Evolutionary conservation across 2,329 filamentous ascomycete species (phyloP).

Genomic region (Ophiostoma sp.): DNA sequence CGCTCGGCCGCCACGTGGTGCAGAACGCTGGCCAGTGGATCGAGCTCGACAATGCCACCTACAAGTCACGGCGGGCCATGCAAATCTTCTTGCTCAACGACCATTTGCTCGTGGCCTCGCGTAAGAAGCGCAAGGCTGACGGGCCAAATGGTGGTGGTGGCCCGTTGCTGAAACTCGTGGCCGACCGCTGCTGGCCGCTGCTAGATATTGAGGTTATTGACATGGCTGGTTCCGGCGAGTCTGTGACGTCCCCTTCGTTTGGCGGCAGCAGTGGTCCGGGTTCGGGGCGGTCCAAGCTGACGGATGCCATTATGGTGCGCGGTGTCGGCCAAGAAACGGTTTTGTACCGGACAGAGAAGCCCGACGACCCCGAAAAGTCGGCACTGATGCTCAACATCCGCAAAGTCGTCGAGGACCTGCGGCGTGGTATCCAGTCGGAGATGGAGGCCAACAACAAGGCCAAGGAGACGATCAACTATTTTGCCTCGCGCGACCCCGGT

Average conservation of each 20-base stretch:
- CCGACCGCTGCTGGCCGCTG: constrained; percentile 91
- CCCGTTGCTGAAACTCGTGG: constrained; percentile 74
- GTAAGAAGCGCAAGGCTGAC: constrained; percentile 88
- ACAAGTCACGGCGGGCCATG: constrained; percentile 86
- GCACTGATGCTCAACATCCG: constrained; percentile 84
- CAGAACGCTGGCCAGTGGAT: constrained; percentile 93
- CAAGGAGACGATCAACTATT: constrained; percentile 82
- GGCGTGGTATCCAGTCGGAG: constrained; percentile 81
- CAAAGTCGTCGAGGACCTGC: constrained; percentile 88
- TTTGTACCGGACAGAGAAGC: constrained; percentile 87
- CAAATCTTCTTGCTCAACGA: constrained; percentile 94
- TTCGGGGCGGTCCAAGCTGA: constrained; percentile 60
- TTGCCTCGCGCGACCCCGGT: constrained; percentile 74
- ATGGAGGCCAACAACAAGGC: constrained; percentile 83
- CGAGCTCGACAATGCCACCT: constrained; percentile 94
- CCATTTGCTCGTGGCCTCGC: constrained; percentile 84
- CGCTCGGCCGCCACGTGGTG: constrained; percentile 88
- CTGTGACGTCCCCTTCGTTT: constrained; percentile 39
- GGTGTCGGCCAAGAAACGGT: constrained; percentile 85
- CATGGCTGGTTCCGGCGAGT: constrained; percentile 67
- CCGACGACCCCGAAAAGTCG: constrained; percentile 75
- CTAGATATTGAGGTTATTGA: constrained; percentile 92
- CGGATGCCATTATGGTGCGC: constrained; percentile 87
- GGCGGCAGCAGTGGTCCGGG: constrained; percentile 32
- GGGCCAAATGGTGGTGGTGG: constrained; percentile 52